phyloP scores from a whole-genome alignment of 2,329 filamentous ascomycete genomes.

The Pseudogymnoascus sp. region DNA sequence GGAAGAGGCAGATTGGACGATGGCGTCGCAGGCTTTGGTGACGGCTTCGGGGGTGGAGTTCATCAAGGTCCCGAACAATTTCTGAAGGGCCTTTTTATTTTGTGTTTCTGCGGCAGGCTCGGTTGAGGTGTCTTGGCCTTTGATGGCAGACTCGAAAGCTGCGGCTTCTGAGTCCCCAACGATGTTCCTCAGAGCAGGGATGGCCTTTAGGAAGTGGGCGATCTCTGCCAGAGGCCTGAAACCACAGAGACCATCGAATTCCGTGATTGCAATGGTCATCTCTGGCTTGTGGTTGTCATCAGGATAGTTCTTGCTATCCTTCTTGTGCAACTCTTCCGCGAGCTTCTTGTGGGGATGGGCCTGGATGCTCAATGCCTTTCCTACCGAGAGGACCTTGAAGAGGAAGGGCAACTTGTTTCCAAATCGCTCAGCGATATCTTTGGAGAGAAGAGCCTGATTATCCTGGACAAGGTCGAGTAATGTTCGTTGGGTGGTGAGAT shows the following conservation, averaged over 20 bases:
- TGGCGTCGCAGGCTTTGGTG: slow-evolving; percentile 54
- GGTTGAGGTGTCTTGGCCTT: slow-evolving; percentile 42
- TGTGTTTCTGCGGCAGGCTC: slow-evolving; percentile 34
- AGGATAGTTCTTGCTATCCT: slow-evolving; percentile 88
- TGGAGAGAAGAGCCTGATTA: slow-evolving; percentile 74
- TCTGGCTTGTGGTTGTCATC: slow-evolving; percentile 99
- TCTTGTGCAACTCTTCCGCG: slow-evolving; percentile 77
- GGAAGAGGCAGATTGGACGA: slow-evolving; percentile 62
- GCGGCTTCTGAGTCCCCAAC: slow-evolving; percentile 57
- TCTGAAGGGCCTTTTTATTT: slow-evolving; percentile 73
- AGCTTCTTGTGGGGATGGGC: slow-evolving; percentile 94
- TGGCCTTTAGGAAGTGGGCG: slow-evolving; percentile 60
- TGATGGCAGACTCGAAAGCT: slow-evolving; percentile 44
- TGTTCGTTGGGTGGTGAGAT: slow-evolving; percentile 72
- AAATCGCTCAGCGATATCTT: slow-evolving; percentile 65
- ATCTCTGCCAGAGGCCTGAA: slow-evolving; percentile 87
- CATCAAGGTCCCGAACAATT: slow-evolving; percentile 74
- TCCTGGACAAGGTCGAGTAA: slow-evolving; percentile 82
- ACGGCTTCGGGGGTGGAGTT: slow-evolving; percentile 60
- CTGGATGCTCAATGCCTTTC: slow-evolving; percentile 93
- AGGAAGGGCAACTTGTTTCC: slow-evolving; percentile 83
- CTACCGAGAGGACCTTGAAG: slow-evolving; percentile 95
- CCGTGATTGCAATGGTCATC: slow-evolving; percentile 96
- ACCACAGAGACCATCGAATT: slow-evolving; percentile 91
- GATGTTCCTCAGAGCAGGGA: slow-evolving; percentile 56